These are phyloP conservation scores for Geotrichum bryndzae DNA, from an alignment of 1,139 yeast species.

Conservation along the genomic window DNA sequence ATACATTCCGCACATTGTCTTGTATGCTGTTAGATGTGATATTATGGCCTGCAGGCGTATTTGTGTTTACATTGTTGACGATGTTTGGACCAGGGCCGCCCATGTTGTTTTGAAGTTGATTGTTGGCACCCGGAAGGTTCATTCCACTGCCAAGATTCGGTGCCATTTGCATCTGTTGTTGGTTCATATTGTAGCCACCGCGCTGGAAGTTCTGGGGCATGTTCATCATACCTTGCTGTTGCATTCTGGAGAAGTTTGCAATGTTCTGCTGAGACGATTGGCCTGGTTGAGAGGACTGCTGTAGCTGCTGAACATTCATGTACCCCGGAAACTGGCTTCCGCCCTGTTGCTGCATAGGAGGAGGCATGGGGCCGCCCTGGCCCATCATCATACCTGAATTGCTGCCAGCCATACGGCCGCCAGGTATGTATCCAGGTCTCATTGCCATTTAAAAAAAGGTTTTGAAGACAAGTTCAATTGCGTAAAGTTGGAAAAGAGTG, in stretches of 20 bases:
- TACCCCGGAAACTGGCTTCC: slow-evolving; percentile 14
- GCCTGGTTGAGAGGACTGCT: slow-evolving; percentile 10
- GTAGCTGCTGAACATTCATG: slow-evolving; percentile 14
- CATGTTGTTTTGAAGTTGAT: slow-evolving; percentile 13
- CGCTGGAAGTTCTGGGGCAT: slow-evolving; percentile 14
- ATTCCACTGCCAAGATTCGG: slow-evolving; percentile 14
- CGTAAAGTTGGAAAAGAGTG: background rate
- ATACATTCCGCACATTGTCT: slow-evolving; percentile 46
- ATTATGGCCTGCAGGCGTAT: slow-evolving; percentile 7
- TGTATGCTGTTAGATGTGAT: slow-evolving; percentile 7
- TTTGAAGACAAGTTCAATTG: too few species aligned
- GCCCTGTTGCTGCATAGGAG: slow-evolving; percentile 16
- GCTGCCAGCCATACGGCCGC: slow-evolving; percentile 16
- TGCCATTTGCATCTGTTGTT: slow-evolving; percentile 17
- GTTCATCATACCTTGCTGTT: slow-evolving; percentile 15
- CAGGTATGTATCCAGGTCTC: slow-evolving; percentile 17
- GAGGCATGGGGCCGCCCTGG: slow-evolving; percentile 18
- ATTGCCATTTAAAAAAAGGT: slow-evolving; percentile 8
- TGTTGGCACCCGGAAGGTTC: slow-evolving; percentile 8
- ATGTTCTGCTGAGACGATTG: slow-evolving; percentile 12
- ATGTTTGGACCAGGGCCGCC: slow-evolving; percentile 12
- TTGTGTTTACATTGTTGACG: slow-evolving; percentile 8
- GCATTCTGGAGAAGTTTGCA: slow-evolving; percentile 14
- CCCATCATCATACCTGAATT: slow-evolving; percentile 19
- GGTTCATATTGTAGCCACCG: slow-evolving; percentile 14